A percentile compares a stretch with the other conserved stretches of the same genome.
Conservation (phyloP, 495 filamentous ascomycete species). For the Trichoderma asperelloides region DNA sequence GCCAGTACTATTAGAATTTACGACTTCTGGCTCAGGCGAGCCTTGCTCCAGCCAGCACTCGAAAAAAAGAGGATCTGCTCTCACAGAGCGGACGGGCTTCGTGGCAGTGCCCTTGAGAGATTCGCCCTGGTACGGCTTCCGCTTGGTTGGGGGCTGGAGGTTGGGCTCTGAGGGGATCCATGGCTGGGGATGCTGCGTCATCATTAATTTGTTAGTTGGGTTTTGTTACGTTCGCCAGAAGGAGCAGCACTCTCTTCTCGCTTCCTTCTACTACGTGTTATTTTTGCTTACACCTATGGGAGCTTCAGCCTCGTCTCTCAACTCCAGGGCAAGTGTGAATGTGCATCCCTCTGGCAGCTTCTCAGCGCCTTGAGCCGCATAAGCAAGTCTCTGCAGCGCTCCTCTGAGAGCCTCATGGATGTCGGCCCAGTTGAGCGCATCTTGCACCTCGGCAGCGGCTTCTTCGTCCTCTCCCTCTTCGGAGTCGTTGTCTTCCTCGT, state of each 20-base stretch:
- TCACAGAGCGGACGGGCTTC: slow-evolving; percentile 48
- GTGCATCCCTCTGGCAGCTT: slow-evolving; percentile 67
- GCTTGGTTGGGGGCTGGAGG: slow-evolving; percentile 32
- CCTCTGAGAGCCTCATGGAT: slow-evolving; percentile 41
- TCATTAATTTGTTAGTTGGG: neutral
- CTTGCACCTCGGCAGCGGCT: slow-evolving; percentile 10
- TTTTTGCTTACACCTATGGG: slow-evolving; percentile 54
- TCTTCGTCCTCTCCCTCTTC: slow-evolving; percentile 9
- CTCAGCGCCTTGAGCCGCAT: slow-evolving; percentile 49
- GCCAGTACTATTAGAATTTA: neutral
- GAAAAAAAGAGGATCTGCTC: slow-evolving; percentile 55
- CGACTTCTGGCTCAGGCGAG: neutral
- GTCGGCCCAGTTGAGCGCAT: slow-evolving; percentile 27
- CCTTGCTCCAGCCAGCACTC: slow-evolving; percentile 63
- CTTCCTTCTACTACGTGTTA: too few species aligned
- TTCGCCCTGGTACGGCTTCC: slow-evolving; percentile 22
- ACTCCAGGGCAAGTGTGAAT: slow-evolving; percentile 80
- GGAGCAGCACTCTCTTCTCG: neutral
- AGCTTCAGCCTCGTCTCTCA: slow-evolving; percentile 61
- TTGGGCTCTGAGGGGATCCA: slow-evolving; percentile 55
- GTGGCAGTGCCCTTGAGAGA: slow-evolving; percentile 40
- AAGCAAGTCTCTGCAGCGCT: slow-evolving; percentile 41
- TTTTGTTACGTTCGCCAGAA: too few species aligned
- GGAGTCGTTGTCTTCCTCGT: slow-evolving; percentile 13
- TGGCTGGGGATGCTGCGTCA: slow-evolving; percentile 48